Conservation (phyloP, 768 basidiomycete species). For the Lactarius indigo region DNA sequence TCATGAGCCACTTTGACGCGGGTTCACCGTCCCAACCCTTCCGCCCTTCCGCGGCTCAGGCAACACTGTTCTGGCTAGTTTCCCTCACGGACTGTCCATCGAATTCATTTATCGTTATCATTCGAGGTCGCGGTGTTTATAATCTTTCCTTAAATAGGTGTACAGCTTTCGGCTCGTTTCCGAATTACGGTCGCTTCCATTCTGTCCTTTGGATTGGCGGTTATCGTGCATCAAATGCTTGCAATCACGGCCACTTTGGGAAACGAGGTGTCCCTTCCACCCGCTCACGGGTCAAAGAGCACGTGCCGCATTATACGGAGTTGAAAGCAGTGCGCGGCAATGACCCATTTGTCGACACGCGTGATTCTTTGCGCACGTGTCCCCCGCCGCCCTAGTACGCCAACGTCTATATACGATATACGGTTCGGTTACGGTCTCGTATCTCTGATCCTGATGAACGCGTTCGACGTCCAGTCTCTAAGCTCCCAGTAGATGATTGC, state of each 20-base stretch:
- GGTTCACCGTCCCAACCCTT: neutral
- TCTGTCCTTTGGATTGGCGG: neutral
- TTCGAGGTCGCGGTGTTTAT: slow-evolving; percentile 39
- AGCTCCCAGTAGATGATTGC: neutral
- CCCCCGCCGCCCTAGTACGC: neutral
- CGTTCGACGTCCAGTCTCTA: neutral
- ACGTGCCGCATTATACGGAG: neutral
- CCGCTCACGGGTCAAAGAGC: neutral
- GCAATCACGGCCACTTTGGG: slow-evolving; percentile 49
- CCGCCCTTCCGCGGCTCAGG: slow-evolving; percentile 2
- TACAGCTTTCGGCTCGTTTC: slow-evolving; percentile 44
- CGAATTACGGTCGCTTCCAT: slow-evolving; percentile 32
- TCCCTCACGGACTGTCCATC: neutral
- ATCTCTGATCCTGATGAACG: neutral
- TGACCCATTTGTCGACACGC: neutral
- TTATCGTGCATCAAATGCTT: slow-evolving; percentile 47
- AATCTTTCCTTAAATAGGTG: slow-evolving; percentile 45
- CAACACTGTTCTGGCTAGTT: neutral
- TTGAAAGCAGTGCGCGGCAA: neutral
- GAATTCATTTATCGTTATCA: neutral
- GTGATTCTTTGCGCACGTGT: slow-evolving; percentile 7
- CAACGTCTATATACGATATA: neutral
- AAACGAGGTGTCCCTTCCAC: slow-evolving; percentile 45
- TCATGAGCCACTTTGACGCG: slow-evolving; percentile 5
- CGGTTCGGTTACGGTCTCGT: neutral